phyloP scores from a whole-genome alignment of 2,329 filamentous ascomycete species.

The Nemania serpens region DNA sequence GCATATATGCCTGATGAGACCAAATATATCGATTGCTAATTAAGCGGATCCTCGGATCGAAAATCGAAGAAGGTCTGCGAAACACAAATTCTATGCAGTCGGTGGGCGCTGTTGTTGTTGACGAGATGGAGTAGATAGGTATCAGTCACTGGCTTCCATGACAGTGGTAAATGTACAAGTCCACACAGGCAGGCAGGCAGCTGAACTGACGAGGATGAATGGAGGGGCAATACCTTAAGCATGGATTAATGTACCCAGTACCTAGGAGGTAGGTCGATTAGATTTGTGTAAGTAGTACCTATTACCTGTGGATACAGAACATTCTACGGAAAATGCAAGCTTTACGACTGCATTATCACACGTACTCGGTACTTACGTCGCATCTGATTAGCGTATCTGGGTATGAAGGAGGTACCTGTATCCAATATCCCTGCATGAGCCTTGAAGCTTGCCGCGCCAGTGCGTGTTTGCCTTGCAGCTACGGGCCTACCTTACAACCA shows the following conservation, averaged over 20 bases:
- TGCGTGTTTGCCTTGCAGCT: slow-evolving; percentile 34
- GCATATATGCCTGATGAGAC: neutral
- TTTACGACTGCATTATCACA: neutral
- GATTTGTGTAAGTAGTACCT: neutral
- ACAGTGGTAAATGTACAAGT: neutral
- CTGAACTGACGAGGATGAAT: neutral
- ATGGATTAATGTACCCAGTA: neutral
- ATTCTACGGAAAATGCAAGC: neutral
- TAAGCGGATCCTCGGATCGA: neutral
- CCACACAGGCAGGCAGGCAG: neutral
- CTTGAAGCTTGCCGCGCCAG: slow-evolving; percentile 34
- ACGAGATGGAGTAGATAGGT: neutral
- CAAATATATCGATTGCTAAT: neutral
- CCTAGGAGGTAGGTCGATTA: too few relatives aligned
- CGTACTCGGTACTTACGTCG: neutral
- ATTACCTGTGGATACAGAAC: neutral
- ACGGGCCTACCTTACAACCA: neutral
- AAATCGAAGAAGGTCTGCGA: slow-evolving; percentile 6
- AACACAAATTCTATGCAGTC: neutral
- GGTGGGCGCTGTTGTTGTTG: too few relatives aligned
- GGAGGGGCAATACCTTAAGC: neutral
- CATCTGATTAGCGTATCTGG: neutral
- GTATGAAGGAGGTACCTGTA: neutral
- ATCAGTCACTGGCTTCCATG: neutral
- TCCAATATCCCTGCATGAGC: slow-evolving; percentile 10